Evolutionary conservation across 495 filamentous ascomycete genomes (phyloP), one percentile per base, ranked within the genome.

Genomic region (Neurospora sp.): DNA sequence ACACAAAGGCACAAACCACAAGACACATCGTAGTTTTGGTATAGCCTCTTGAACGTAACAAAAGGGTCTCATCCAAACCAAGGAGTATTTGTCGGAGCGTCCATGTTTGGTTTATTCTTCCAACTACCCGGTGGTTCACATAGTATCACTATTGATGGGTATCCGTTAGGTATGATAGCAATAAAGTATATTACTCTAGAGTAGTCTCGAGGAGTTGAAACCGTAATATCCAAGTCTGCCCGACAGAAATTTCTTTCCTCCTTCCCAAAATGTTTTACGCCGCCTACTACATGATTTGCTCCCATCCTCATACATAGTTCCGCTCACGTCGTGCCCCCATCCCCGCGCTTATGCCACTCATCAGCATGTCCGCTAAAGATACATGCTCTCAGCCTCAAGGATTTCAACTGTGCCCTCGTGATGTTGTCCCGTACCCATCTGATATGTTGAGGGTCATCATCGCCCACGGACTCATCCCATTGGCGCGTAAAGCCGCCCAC

Each of bases 321-420:
- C 8, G 18, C 18, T 1, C 42, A n/a, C 18, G 7, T 9, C 18
- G 42, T 44, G 18, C 42, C 7, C 1, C 1, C 42, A 44, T n/a
- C 0, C 42, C 0, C 42, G 0, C 18, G 42, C 18, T 44, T n/a
- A 44, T 0, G 42, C 40, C 0, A 3, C 40, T 18, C 1, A 18
- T 42, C 27, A 27, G 27, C 27, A 27, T 27, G 27, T 27, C 27
- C 1, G 27, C 27, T 31, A 3, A 31, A 31, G 31, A 31, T 31
- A 4, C 2, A 31, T 31, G 31, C 31, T 0, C 0, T 31, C 31
- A 31, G 3, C 31, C 31, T 31, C 31, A 31, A 31, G 31, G 0
- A 0, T 31, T 3, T 31, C 31, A 31, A 31, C 31, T 4, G 31
- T 31, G 31, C 3, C 31, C 31, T 31, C 31, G 31, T 35, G 31